Percentiles rank a stretch among this genome's conserved stretches.
phyloP scores from a whole-genome alignment of 768 basidiomycete species.

The Dentipellis sp. region DNA sequence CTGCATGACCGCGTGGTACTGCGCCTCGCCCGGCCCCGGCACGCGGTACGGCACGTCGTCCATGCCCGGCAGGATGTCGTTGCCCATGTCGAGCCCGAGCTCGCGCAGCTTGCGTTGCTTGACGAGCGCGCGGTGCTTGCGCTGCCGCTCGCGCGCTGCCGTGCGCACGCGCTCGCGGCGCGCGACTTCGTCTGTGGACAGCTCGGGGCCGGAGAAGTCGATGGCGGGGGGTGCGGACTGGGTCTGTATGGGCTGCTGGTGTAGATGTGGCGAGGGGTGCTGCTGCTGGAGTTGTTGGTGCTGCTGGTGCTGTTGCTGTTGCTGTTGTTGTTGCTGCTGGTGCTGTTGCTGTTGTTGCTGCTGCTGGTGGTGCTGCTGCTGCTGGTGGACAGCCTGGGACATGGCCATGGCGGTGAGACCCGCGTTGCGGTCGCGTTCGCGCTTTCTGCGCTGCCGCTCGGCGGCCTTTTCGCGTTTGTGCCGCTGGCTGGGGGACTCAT shows the following conservation, averaged over 20 bases:
- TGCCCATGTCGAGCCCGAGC: constrained; percentile 75
- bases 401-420: constrained; percentile 17
- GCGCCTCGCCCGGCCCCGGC: constrained; percentile 28
- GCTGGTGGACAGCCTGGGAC: constrained; percentile 19
- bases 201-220: constrained; percentile 22
- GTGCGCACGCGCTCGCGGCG: constrained; percentile 66
- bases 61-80: constrained; percentile 50
- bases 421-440: constrained; percentile 54
- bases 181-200: constrained; percentile 56
- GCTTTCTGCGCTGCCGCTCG: constrained; percentile 75
- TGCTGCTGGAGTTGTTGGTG: constrained; percentile 15
- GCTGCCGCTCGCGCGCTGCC: constrained; percentile 71
- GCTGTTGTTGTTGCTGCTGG: too few species aligned
- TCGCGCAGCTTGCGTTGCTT: constrained; percentile 78
- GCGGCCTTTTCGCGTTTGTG: constrained; percentile 82
- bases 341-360: constrained; percentile 13
- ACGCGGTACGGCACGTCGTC: constrained; percentile 63
- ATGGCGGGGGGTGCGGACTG: neutral
- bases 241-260: constrained; percentile 1
- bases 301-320: constrained; percentile 13
- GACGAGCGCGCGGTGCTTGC: constrained; percentile 71
- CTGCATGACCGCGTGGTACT: constrained; percentile 19
- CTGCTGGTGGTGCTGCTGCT: constrained; percentile 15
- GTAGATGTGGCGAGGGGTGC: constrained; percentile 11
- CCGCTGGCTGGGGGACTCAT: constrained; percentile 65